phyloP scores from a whole-genome alignment of 2,329 filamentous ascomycete genomes.

The Pseudogymnoascus sp. region DNA sequence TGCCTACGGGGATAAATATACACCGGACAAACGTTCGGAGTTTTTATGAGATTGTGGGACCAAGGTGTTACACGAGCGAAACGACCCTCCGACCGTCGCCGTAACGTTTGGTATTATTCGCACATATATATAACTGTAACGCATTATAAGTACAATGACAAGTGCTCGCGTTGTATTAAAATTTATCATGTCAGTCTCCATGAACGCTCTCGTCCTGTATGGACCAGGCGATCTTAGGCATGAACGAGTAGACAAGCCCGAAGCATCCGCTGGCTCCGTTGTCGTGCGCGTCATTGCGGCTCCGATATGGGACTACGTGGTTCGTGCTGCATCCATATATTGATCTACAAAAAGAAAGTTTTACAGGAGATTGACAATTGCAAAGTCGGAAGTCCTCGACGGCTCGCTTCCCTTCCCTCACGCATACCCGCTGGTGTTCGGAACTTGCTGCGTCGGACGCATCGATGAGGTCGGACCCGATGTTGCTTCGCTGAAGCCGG shows the following conservation, averaged over 20 bases:
- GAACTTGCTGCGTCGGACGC: conserved; percentile 29
- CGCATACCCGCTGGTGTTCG: conserved; percentile 27
- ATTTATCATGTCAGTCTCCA: too few species aligned
- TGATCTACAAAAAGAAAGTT: too few species aligned
- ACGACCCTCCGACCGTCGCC: too few species aligned
- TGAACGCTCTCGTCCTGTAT: conserved; percentile 20
- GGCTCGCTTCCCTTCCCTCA: conserved; percentile 26
- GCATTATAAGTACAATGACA: too few species aligned
- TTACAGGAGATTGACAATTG: conserved; percentile 16
- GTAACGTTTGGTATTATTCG: too few species aligned
- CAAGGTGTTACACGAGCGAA: too few species aligned
- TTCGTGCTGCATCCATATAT: too few species aligned
- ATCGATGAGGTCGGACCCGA: conserved; percentile 30
- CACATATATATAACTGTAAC: too few species aligned
- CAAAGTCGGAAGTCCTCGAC: conserved; percentile 31
- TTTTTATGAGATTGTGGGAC: too few species aligned
- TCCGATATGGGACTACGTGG: conserved; percentile 27
- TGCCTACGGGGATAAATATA: too few species aligned
- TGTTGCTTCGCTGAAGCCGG: conserved; percentile 25
- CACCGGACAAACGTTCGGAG: too few species aligned
- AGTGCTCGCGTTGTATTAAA: too few species aligned
- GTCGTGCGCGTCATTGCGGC: conserved; percentile 32
- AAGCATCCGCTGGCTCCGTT: conserved; percentile 29
- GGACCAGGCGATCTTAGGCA: conserved; percentile 18
- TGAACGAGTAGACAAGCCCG: conserved; percentile 28